Evolutionary conservation across 2,329 filamentous ascomycete genomes (phyloP).

Genomic region (Cladosporium cucumerinum): DNA sequence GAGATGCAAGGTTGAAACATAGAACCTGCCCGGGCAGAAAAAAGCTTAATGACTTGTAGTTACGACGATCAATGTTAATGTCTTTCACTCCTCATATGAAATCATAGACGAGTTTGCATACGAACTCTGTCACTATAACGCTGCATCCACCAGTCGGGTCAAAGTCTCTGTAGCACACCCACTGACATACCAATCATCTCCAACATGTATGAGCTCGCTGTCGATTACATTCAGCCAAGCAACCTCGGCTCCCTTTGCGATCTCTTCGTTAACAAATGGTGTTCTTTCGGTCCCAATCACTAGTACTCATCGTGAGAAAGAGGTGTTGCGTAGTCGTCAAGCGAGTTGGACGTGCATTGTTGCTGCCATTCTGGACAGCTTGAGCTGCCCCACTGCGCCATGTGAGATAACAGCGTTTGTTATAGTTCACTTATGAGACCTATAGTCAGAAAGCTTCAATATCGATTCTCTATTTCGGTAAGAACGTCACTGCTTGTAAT

Average conservation of each 20-base stretch:
- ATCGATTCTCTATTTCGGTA: conserved; percentile 11
- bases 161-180: not conserved
- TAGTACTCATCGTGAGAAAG: not conserved
- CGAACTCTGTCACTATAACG: not conserved
- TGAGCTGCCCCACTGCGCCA: not conserved
- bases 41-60: not conserved
- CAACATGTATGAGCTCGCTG: not conserved
- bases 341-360: not conserved
- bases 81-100: not conserved
- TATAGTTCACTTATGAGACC: not conserved
- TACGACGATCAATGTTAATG: not conserved
- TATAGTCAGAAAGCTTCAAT: conserved; percentile 2
- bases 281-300: not conserved
- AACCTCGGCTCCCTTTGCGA: not conserved
- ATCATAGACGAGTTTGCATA: not conserved
- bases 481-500: not conserved
- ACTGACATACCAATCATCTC: not conserved
- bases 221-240: not conserved
- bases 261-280: not conserved
- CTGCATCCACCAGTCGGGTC: not conserved
- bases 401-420: not conserved
- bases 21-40: not conserved
- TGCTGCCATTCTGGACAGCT: not conserved
- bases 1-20: conserved; percentile 27
- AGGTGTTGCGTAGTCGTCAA: not conserved